phyloP scores from a whole-genome alignment of 345 rosid genomes.

The Syzygium aromaticum region DNA sequence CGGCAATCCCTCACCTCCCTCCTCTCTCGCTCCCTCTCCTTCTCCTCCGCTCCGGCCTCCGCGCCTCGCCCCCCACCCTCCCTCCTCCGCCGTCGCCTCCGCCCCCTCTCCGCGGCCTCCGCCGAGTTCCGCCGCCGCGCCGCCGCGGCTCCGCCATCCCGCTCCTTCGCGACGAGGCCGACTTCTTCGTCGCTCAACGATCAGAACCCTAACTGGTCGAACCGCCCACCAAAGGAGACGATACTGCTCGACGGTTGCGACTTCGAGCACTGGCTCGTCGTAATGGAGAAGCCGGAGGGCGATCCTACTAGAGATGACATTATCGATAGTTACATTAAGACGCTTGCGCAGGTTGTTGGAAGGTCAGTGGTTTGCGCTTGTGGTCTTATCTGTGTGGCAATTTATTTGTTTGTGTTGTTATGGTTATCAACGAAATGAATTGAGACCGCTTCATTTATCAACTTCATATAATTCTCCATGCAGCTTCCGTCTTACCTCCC shows the following conservation, averaged over 20 bases:
- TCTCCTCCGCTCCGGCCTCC: constrained; percentile 2
- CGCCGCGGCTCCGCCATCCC: constrained; percentile 5
- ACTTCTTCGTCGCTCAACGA: constrained; percentile 68
- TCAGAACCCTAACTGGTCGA: constrained; percentile 81
- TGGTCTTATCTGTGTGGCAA: background rate
- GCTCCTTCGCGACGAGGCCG: constrained; percentile 39
- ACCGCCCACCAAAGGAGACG: constrained; percentile 89
- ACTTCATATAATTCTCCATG: background rate
- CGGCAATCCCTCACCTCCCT: constrained; percentile 11
- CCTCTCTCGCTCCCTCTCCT: constrained; percentile 13
- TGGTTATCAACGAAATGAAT: background rate
- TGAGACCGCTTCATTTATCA: too few relatives aligned
- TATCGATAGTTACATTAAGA: constrained; percentile 77
- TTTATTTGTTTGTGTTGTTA: background rate
- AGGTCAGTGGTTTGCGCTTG: constrained; percentile 29
- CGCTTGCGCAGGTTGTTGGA: constrained; percentile 64
- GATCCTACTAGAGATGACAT: constrained; percentile 81
- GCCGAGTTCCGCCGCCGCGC: constrained; percentile 4
- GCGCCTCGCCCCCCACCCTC: constrained; percentile 7
- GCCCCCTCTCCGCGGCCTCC: constrained; percentile 13
- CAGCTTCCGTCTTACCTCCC: background rate
- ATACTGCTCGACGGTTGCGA: constrained; percentile 92
- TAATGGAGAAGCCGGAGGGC: constrained; percentile 66
- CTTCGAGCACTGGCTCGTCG: constrained; percentile 94
- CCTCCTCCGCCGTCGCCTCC: constrained; percentile 6